These are phyloP conservation scores for Chenopodium quinoa DNA, from an alignment of 148 eudicot genomes.

Conservation along the genomic window DNA sequence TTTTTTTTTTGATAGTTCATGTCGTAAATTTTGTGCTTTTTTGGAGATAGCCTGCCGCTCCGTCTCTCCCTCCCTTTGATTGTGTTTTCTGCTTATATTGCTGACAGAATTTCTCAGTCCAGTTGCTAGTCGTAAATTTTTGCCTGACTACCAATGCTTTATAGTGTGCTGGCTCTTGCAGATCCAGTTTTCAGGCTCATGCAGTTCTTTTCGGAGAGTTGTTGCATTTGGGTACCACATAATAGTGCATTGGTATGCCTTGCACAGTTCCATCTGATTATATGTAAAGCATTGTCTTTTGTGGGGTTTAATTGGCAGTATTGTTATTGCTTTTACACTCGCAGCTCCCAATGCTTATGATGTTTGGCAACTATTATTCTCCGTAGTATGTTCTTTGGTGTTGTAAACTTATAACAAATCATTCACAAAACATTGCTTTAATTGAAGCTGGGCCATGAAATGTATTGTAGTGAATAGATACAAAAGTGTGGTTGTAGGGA, in stretches of 20 bases:
- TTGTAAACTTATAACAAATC: background rate
- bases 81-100: background rate
- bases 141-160: constrained; percentile 30
- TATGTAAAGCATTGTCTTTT: constrained; percentile 15
- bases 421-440: background rate
- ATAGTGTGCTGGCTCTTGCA: constrained; percentile 31
- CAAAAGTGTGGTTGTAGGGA: background rate
- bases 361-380: constrained; percentile 7
- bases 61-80: background rate
- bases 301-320: constrained; percentile 20
- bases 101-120: constrained; percentile 12
- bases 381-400: background rate
- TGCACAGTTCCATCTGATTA: constrained; percentile 23
- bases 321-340: constrained; percentile 2
- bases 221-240: constrained; percentile 26
- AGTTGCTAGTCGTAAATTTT: constrained; percentile 18
- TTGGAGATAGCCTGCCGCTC: background rate
- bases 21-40: background rate
- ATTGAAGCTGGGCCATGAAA: background rate
- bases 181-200: constrained; percentile 33
- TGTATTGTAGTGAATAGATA: background rate
- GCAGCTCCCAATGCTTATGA: background rate
- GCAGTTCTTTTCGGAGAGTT: constrained; percentile 34
- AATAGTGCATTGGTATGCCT: constrained; percentile 39
- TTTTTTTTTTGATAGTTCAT: too few species aligned